Base-by-base conservation (phyloP, 768 basidiomycete species). In the Lactarius quietus region DNA sequence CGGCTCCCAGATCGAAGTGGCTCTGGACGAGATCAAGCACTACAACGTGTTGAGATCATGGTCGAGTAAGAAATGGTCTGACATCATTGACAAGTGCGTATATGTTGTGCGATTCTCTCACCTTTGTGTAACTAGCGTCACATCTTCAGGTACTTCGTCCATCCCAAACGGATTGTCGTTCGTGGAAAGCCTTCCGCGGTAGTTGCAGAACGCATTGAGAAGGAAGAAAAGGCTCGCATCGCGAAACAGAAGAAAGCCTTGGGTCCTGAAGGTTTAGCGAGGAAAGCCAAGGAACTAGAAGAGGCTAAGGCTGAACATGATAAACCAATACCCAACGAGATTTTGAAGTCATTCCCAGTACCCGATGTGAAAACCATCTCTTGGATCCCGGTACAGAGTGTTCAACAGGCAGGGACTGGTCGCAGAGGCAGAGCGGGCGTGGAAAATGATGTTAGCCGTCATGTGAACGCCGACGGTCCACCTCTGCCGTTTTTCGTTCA, bases 361-460 rank as follows among this genome's bases (percentile, higher is more conserved):
- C 96, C 95, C 0, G 85, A 91, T 70, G 92, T 96, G 43, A 88
- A 89, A 73, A 89, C 84, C 64, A 95, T 99, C 69, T 86, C 89
- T 8, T 98, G 95, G 93, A 94, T 98, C 63, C 87, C 90, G 3
- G 85, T 87, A 17, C 79, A 86, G 69, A 88, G 81, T 33, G 74
- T 78, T 41, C 89, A 90, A 74, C 88, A 93, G 73, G 76, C 77
- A 26, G 87, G 86, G 45, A 75, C 73, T 45, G 83, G 84, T 17
- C 78, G 84, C 55, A 72, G 73, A 55, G 70, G 75, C 54, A 66
- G 67, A 14, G 61, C 74, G 17, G 67, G 73, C 5, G 76, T 77
- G 52, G 75, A 77, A 39, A 76, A 77, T 8, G 78, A 80, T 8
- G 79, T 97, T 26, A 79, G 82, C 62, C 79, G 79, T 64, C 84